Evolutionary conservation across 176 grass and related monocot genomes (phyloP), one percentile per base, ranked within the genome.

Genomic region (Oryza glumipatula): DNA sequence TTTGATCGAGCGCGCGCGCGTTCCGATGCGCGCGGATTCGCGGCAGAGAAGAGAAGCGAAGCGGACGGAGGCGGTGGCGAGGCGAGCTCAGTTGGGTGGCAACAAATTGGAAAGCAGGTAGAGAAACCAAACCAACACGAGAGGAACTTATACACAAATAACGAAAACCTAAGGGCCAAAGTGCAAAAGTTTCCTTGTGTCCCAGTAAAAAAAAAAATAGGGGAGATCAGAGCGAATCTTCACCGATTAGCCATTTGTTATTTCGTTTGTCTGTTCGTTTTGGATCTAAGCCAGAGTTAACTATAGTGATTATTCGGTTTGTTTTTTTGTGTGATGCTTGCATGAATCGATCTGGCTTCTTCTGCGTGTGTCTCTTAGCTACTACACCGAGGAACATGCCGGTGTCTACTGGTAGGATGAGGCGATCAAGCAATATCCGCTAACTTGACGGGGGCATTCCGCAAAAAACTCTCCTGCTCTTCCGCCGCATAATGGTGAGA

Each of bases 21-120:
- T 44, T 65, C 74, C 15, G 73, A 60, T 68, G 47, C 7, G 49
- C 3, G 54, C 38, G 73, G 80, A 49, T 22, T 67, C 48, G 68
- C 68, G 56, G 75, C 74, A 48, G 67, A 60, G 10, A 68, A 35
- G 74, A 54, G 51, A 54, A 56, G 52, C 4, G 52, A 56, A 56
- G 52, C 4, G 54, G 12, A 58, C 68, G 47, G 35, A 15, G 80
- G 61, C 38, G 84, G 81, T 63, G 58, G 58, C 19, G 22, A 58
- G 58, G 58, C 19, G 22, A 58, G 32, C 23, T 48, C 65, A 81
- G 26, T 80, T 28, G 71, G 82, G 82, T 84, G 89, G 80, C 85
- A 78, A 54, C 79, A 79, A 79, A 82, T 79, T 4, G 71, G 80
- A 87, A 61, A 46, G 65, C 76, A 45, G 71, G 71, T 60, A 66